A percentile compares a stretch with the other conserved stretches of the same genome.
These are phyloP conservation scores for Pyrenopolyporus hunteri DNA, from an alignment of 495 filamentous ascomycete genomes.

Conservation along the genomic window DNA sequence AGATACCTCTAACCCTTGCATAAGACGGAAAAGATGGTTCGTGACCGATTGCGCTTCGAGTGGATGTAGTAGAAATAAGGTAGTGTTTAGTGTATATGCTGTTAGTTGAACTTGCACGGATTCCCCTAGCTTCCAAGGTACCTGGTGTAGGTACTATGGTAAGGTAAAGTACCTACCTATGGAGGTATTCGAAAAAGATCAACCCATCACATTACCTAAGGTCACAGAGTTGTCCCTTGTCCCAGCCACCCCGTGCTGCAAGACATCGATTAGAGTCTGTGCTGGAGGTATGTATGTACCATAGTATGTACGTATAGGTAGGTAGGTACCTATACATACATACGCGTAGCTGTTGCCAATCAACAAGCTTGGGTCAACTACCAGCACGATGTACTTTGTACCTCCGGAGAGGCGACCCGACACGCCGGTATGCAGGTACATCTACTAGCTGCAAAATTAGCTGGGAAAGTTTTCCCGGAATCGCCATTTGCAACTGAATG, in stretches of 20 bases:
- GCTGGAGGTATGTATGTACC: slow-evolving; percentile 20
- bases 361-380: slow-evolving; percentile 15
- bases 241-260: slow-evolving; percentile 41
- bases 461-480: slow-evolving; percentile 13
- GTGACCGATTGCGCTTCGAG: background rate
- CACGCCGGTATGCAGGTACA: slow-evolving; percentile 47
- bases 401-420: slow-evolving; percentile 44
- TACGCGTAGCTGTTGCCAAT: slow-evolving; percentile 14
- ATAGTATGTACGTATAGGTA: too few species aligned
- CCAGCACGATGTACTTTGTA: slow-evolving; percentile 27
- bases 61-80: slow-evolving; percentile 33
- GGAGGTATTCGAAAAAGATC: background rate
- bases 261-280: slow-evolving; percentile 40
- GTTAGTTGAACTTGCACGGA: slow-evolving; percentile 15
- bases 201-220: background rate
- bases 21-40: background rate
- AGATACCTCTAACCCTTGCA: background rate
- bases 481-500: slow-evolving; percentile 27
- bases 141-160: background rate
- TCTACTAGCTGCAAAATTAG: slow-evolving; percentile 36
- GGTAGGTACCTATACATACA: background rate
- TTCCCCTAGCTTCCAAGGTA: too few species aligned
- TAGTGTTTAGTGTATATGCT: slow-evolving; percentile 25
- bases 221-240: slow-evolving; percentile 22
- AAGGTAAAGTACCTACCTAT: background rate